Base-by-base conservation (phyloP, 192 early-diverging fungal genomes). In the Backusella psychrophila region DNA sequence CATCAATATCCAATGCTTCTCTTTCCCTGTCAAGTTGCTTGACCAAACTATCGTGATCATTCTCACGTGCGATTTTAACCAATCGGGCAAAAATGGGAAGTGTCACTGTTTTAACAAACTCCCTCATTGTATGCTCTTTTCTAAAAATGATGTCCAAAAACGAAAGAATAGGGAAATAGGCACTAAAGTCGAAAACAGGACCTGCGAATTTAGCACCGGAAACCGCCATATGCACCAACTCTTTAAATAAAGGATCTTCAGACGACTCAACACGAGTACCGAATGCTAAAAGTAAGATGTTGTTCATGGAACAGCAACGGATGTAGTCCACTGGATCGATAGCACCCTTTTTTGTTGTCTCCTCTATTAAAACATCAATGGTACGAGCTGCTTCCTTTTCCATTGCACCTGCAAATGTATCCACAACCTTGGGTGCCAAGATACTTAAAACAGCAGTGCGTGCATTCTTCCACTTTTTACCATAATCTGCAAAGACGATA, bases 391-490 rank as follows among this genome's bases (percentile, higher is more conserved):
- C 46, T 7, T 56, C 52, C 6, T 33, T 15, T 53, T 35, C 44
- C 15, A 59, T 17, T 4, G 56, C 12, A 17, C 9, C 44, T 8
- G 19, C 29, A n/a, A 56, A 73, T 35, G 19, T 19, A 21, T 49
- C 52, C 17, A 73, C 49, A 14, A 23, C 33, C 39, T 73, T 73
- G 2, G 72, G 52, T 11, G 72, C 26, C 4, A 73, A 21, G 6
- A 73, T 73, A 9, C n/a, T 35, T 35, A 73, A 36, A 59, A 34
- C 52, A 12, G 52, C 35, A 3, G 72, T 36, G 8, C 52, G 46
- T 26, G 49, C 34, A 34, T 73, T 52, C 36, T 73, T 73, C 72
- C 46, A 53, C 11, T 73, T 73, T 34, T 59, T 53, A 56, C 33
- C 26, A 56, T 52, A 56, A 36, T 53, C 19, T 19, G 33, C 52